Base-by-base conservation (phyloP, 306 rosid species). In the Sicyos baderoa region DNA sequence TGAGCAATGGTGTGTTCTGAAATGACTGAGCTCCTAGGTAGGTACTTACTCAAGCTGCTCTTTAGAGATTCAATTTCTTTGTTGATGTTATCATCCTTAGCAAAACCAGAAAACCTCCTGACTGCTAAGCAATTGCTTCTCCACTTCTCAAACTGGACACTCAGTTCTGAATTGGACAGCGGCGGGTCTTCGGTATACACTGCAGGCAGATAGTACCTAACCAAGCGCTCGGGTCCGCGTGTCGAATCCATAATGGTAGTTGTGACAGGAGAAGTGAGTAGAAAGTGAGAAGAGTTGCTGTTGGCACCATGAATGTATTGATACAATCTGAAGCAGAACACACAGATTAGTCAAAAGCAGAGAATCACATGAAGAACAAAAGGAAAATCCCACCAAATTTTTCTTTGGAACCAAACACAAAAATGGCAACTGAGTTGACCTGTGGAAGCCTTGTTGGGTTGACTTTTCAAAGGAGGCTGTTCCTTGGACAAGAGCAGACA, bases 361-460 rank as follows among this genome's bases (percentile, higher is more conserved):
- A 29, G 35, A 5, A 29, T 29, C 35, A 29, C 2, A 29, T 2
- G 27, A 27, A 14, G 19, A 15, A 1, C 35, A 25, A 0, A 9
- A 32, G 71, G 16, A 17, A 17, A 22, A 16, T 19, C 15, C 13
- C 11, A 18, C 42, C 12, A 56, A 32, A 15, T 56, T 69, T 54
- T 54, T 51, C 52, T 44, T 18, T 23, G 32, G 13, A 35, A 60
- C 51, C 73, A 71, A 71, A 47, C 18, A 47, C 52, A 63, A 63
- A 12, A 17, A 37, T 7, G 19, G 4, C 5, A 5, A 57, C 17
- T 57, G 8, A 53, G 35, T 66, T 21, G 5, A 86, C 97, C 96
- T 91, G 82, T 85, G 94, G 74, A 91, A 88, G 68, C 96, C 97
- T 37, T 12, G 74, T 72, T 53, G 69, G 70, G 88, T 88, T 78